A percentile compares a stretch with the other conserved stretches of the same genome.
Conservation (phyloP, 768 basidiomycete genomes). For the Panaeolus cyanescens region DNA sequence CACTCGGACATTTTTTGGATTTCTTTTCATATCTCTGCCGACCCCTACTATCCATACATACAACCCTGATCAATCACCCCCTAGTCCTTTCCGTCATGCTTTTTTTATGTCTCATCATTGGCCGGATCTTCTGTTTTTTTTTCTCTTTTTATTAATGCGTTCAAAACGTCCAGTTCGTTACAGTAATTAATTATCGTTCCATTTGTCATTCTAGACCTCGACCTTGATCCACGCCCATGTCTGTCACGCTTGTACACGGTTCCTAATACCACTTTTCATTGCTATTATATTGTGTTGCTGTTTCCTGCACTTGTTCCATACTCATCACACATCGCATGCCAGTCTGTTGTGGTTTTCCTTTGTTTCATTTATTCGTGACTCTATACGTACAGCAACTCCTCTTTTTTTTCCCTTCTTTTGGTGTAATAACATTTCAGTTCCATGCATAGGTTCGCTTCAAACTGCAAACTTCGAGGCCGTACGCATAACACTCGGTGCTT, state of each 20-base stretch:
- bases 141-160: too few species aligned
- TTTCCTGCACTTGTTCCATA: slow-evolving; percentile 4
- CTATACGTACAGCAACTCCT: too few species aligned
- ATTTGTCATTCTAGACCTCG: background rate
- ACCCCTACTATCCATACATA: background rate
- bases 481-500: too few species aligned
- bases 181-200: background rate
- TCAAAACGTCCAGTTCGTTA: too few species aligned
- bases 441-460: too few species aligned
- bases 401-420: too few species aligned
- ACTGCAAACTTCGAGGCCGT: too few species aligned
- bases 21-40: background rate
- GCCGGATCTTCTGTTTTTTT: background rate
- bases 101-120: slow-evolving; percentile 3
- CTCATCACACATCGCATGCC: too few species aligned
- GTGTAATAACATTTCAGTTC: too few species aligned
- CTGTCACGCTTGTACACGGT: background rate
- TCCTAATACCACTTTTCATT: background rate
- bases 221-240: too few species aligned
- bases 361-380: too few species aligned
- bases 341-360: too few species aligned
- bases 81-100: background rate
- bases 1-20: background rate
- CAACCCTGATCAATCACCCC: background rate
- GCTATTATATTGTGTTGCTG: slow-evolving; percentile 2